These are phyloP conservation scores for Sistotremastrum niveocremeum DNA, from an alignment of 768 basidiomycete genomes.

Conservation along the genomic window DNA sequence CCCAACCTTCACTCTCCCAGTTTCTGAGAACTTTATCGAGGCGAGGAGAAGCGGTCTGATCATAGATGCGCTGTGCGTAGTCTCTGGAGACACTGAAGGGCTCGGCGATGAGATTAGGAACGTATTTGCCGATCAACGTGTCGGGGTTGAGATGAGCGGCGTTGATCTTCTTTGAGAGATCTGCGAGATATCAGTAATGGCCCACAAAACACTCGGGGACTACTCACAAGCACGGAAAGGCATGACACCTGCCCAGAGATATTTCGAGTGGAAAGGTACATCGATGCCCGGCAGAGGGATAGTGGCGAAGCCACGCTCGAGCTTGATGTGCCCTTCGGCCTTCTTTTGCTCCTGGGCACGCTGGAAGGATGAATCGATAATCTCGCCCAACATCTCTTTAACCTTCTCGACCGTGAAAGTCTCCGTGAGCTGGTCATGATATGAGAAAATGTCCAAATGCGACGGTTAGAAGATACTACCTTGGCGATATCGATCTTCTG, in stretches of 20 bases:
- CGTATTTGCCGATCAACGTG: slow-evolving; percentile 88
- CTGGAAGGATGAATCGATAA: slow-evolving; percentile 70
- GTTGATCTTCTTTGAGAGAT: slow-evolving; percentile 97
- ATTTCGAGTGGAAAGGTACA: slow-evolving; percentile 98
- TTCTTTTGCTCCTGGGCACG: slow-evolving; percentile 68
- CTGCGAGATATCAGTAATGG: slow-evolving; percentile 22
- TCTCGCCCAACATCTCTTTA: slow-evolving; percentile 89
- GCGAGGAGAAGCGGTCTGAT: slow-evolving; percentile 90
- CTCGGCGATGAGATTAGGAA: slow-evolving; percentile 89
- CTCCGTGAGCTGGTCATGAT: slow-evolving; percentile 55
- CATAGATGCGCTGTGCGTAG: slow-evolving; percentile 91
- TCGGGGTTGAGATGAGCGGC: slow-evolving; percentile 84
- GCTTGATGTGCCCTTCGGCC: slow-evolving; percentile 76
- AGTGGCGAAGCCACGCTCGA: slow-evolving; percentile 94
- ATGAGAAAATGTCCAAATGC: neutral
- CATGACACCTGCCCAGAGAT: slow-evolving; percentile 97
- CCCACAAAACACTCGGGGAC: slow-evolving; percentile 1
- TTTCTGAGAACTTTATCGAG: slow-evolving; percentile 88
- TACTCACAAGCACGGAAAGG: slow-evolving; percentile 89
- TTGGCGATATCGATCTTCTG: slow-evolving; percentile 91
- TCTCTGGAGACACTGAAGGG: slow-evolving; percentile 74
- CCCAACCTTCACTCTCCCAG: slow-evolving; percentile 93
- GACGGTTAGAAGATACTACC: slow-evolving; percentile 26
- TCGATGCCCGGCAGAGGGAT: slow-evolving; percentile 95
- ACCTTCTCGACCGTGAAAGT: slow-evolving; percentile 84